Conservation (phyloP, 352 stramenopile species). For the Phytopythium chamaehyphon region DNA sequence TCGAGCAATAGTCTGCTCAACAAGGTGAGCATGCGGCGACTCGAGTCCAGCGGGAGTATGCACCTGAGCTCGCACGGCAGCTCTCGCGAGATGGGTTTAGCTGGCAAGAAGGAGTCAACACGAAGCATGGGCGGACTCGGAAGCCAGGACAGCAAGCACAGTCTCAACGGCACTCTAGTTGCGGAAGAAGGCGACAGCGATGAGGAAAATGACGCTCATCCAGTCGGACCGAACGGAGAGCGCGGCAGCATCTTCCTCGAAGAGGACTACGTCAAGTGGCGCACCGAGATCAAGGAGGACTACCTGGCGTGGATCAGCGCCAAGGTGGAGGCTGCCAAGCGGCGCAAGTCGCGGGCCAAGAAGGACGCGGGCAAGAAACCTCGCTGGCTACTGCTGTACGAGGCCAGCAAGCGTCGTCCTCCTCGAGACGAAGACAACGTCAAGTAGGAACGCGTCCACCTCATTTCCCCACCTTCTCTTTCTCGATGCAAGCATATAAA, state of each 20-base stretch:
- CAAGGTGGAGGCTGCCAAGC: constrained; percentile 50
- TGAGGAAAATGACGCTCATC: constrained; percentile 2
- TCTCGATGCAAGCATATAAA: too few species aligned
- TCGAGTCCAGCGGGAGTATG: constrained; percentile 14
- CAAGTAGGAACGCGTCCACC: too few species aligned
- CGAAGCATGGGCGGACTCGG: constrained; percentile 17
- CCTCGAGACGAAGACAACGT: constrained; percentile 8
- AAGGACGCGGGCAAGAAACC: constrained; percentile 62
- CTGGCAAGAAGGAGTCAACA: constrained; percentile 24
- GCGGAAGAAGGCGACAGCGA: constrained; percentile 16
- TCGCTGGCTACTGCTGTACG: constrained; percentile 65
- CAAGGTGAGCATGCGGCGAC: constrained; percentile 18
- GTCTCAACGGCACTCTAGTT: constrained; percentile 11
- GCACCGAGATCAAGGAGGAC: constrained; percentile 69
- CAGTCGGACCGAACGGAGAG: not conserved
- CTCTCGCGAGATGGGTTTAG: not conserved
- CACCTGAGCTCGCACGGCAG: not conserved
- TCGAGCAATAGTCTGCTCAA: constrained; percentile 36
- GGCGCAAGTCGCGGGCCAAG: constrained; percentile 32
- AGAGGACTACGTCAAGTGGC: constrained; percentile 56
- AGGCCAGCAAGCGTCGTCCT: constrained; percentile 41
- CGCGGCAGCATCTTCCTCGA: constrained; percentile 50
- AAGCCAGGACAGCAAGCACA: constrained; percentile 9
- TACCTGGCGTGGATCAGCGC: constrained; percentile 67
- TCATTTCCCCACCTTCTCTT: too few species aligned